Base-by-base conservation (phyloP, 768 basidiomycete species). In the Mycena metata region DNA sequence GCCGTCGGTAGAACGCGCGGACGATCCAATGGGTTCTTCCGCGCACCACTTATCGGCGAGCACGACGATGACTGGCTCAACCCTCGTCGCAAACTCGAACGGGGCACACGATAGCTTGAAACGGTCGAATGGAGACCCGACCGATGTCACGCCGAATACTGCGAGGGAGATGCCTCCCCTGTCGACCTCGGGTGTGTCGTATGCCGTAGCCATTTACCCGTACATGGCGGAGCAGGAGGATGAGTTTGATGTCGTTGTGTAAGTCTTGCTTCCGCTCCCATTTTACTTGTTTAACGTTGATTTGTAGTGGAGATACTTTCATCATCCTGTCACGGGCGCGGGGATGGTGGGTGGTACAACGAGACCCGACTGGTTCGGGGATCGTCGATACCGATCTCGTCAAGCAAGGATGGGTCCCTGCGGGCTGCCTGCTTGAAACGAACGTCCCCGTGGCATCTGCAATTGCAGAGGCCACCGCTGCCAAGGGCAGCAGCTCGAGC, bases 291-390 rank as follows among this genome's bases (percentile, higher is more conserved):
- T 36, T 47, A 36, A 49, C 65, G 39, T 24, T 36, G 63, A 61
- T 15, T 30, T 60, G 3, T 66, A 96, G 95, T 17, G 96, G 95
- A 45, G 95, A 96, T 75, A 96, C 96, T 1, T 98, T 96, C 80
- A 89, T 97, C 69, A 96, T 98, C 70, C 82, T 96, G 46, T 94
- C 94, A 60, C 90, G 96, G 60, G 92, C 96, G n/a, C 91, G 96
- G 62, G 97, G 98, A 1, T 99, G 98, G 98, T 99, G 97, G 96
- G 94, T 98, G 39, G 98, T 99, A 5, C 96, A 99, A 76, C 90
- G 94, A 39, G 98, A 99, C 79, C 93, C 93, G 35, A 90, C 89
- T 41, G 96, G 96, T 6, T 86, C 90, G 4, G 95, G 96, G 12
- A 79, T 90, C 23, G 90, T 95, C 33, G 92, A 91, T 74, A 83